Evolutionary conservation across 2,329 filamentous ascomycete species (phyloP), one percentile per base, ranked within the genome.

Genomic region (Aspergillus floridensis): DNA sequence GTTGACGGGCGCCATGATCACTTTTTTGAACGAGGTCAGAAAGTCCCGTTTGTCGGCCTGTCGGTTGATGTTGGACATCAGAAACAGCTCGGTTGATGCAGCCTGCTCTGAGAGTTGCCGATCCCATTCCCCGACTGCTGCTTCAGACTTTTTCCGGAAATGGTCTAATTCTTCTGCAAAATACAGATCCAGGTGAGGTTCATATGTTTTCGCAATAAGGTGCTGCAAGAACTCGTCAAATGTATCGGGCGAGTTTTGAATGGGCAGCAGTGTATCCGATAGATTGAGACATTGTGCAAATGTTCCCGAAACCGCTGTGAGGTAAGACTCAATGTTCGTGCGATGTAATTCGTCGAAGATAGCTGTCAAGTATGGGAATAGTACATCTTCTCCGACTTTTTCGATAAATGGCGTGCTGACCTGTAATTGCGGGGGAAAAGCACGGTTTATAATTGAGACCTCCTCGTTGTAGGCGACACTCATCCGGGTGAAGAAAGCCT

Each of bases 1-100:
- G 55, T 91, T 96, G 52, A 99, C 93, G 2, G 95, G 95, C 88
- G 96, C 96, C 93, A 99, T 97, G 65, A 99, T 91, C 8, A 99
- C 95, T 75, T 98, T 98, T 72, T 92, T 97, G 81, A 99, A 99
- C 0, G 93, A 96, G 49, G 88, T 95, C 62, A 99, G 74, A 69
- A 99, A 99, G 73, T 99, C 95, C 66, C 92, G 91, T 78, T 99
- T 99, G 64, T 96, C 95, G 1, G 92, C 95, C 73, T 96, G 92
- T 26, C 95, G 86, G 72, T 93, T 97, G 70, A 98, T 87, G 72
- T 92, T 97, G 24, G 89, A 90, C 93, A 98, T 97, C 78, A 92
- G 95, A 72, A 96, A 96, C 0, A 91, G 95, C 76, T 99, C 95
- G 0, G 91, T 88, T 2, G 89, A 90, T 16, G 91, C 92, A 66